phyloP scores from a whole-genome alignment of 495 filamentous ascomycete genomes.

The Penicillium simplicissimum region DNA sequence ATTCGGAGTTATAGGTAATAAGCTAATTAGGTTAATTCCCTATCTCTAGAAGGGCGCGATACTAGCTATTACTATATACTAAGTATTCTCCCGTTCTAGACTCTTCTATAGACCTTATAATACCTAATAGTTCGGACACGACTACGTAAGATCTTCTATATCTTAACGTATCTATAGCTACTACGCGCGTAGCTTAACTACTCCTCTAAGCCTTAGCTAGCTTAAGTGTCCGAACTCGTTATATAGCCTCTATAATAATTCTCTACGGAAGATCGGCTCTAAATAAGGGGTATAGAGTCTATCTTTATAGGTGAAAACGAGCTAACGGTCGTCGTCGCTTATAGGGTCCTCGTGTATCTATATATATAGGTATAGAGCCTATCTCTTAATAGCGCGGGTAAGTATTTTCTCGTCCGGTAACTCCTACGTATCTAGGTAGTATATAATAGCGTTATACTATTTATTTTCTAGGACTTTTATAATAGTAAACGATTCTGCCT shows the following conservation, averaged over 20 bases:
- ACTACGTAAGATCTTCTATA: not conserved
- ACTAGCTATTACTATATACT: conserved; percentile 5
- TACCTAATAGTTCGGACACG: conserved; percentile 1
- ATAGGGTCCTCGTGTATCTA: too few species aligned
- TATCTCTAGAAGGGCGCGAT: not conserved
- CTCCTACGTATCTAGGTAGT: too few species aligned
- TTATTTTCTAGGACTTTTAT: too few species aligned
- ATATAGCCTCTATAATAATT: not conserved
- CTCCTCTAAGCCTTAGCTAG: not conserved
- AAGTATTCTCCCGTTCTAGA: not conserved
- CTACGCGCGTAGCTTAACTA: not conserved
- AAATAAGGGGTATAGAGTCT: too few species aligned
- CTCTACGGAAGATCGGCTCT: too few species aligned
- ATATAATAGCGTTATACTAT: too few species aligned
- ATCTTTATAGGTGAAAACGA: too few species aligned
- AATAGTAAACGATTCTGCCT: too few species aligned
- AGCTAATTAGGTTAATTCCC: conserved; percentile 2
- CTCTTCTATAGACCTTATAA: not conserved
- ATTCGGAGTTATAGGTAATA: not conserved
- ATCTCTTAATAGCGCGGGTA: too few species aligned
- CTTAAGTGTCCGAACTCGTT: not conserved
- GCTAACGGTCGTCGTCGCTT: too few species aligned
- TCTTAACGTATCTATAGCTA: not conserved
- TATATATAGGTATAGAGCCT: too few species aligned
- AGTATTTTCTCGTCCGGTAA: too few species aligned